Evolutionary conservation across 2,329 filamentous ascomycete genomes (phyloP).

Genomic region (Biscogniauxia mediterranea): DNA sequence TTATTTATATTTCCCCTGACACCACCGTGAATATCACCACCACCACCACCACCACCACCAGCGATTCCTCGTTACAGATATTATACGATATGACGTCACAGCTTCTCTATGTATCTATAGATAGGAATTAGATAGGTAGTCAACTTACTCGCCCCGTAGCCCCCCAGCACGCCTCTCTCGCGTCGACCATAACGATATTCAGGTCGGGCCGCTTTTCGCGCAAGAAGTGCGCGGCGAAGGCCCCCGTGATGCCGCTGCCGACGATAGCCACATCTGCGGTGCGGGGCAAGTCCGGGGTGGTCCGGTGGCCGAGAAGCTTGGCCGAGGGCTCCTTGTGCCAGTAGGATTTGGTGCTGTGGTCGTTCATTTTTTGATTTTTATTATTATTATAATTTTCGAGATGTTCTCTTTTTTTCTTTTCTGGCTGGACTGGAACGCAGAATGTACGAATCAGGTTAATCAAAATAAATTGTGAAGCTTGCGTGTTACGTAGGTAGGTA

Average conservation of each 20-base stretch:
- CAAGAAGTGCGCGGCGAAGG: conserved; percentile 66
- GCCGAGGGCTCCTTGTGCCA: conserved; percentile 70
- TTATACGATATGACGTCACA: not conserved
- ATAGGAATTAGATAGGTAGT: not conserved
- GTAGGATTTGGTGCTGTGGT: conserved; percentile 61
- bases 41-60: too few relatives aligned
- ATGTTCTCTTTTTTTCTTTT: too few relatives aligned
- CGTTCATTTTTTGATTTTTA: too few relatives aligned
- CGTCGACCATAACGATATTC: conserved; percentile 71
- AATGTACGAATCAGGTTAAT: too few relatives aligned
- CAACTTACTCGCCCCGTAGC: conserved; percentile 73
- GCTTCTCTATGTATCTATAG: not conserved
- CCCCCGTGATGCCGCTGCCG: conserved; percentile 75
- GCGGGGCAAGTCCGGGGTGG: conserved; percentile 61
- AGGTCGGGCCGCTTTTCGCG: conserved; percentile 44
- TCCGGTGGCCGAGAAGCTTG: conserved; percentile 64
- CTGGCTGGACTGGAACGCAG: too few relatives aligned
- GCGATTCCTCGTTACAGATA: too few relatives aligned
- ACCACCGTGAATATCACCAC: too few relatives aligned
- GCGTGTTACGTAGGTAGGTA: too few relatives aligned
- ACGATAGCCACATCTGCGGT: conserved; percentile 68
- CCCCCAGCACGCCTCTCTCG: conserved; percentile 76
- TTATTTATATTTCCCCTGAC: too few relatives aligned
- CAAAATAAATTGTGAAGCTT: too few relatives aligned
- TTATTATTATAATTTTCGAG: too few relatives aligned